A percentile compares a stretch with the other conserved stretches of the same genome.
Evolutionary conservation across 2,329 filamentous ascomycete species (phyloP).

Genomic region (Xylariomycetidae sp.): DNA sequence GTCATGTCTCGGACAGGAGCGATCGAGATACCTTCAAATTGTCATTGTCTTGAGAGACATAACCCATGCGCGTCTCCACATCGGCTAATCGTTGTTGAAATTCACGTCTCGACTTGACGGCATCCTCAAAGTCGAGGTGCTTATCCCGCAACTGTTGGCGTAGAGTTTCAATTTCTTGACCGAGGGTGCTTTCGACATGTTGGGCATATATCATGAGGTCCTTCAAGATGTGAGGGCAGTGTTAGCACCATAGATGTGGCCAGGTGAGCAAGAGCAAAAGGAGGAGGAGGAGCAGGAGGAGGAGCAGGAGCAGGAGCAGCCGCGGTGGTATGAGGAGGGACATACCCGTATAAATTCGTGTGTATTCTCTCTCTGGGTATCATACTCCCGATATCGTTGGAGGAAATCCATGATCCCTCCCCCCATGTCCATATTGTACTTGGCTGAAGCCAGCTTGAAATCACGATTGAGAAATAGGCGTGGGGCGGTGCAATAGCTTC

Average conservation of each 20-base stretch:
- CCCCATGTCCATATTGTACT: conserved; percentile 12
- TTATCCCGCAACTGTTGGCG: conserved; percentile 36
- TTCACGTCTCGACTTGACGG: conserved; percentile 43
- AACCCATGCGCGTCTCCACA: conserved; percentile 31
- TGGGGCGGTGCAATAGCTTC: too few relatives aligned
- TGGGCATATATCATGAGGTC: conserved; percentile 45
- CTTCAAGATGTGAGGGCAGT: conserved; percentile 22
- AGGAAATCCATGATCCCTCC: conserved; percentile 40
- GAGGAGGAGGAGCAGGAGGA: conserved; percentile 4
- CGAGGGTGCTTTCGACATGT: conserved; percentile 36
- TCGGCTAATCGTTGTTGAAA: conserved; percentile 43
- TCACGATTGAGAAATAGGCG: too few relatives aligned
- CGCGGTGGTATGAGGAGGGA: conserved; percentile 4
- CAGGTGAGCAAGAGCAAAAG: conserved; percentile 3
- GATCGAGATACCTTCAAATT: conserved; percentile 38
- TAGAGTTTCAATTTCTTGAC: conserved; percentile 40
- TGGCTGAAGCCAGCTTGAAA: conserved; percentile 9
- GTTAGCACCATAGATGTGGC: conserved; percentile 4
- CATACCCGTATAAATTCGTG: conserved; percentile 45
- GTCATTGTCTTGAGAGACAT: conserved; percentile 34
- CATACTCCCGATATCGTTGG: conserved; percentile 40
- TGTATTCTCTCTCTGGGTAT: conserved; percentile 34
- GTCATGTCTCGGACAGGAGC: conserved; percentile 4
- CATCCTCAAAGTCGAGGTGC: conserved; percentile 46
- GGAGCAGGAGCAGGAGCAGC: conserved; percentile 1